Conservation (phyloP, 164 flowering plant species). For the Vitis labrusca region DNA sequence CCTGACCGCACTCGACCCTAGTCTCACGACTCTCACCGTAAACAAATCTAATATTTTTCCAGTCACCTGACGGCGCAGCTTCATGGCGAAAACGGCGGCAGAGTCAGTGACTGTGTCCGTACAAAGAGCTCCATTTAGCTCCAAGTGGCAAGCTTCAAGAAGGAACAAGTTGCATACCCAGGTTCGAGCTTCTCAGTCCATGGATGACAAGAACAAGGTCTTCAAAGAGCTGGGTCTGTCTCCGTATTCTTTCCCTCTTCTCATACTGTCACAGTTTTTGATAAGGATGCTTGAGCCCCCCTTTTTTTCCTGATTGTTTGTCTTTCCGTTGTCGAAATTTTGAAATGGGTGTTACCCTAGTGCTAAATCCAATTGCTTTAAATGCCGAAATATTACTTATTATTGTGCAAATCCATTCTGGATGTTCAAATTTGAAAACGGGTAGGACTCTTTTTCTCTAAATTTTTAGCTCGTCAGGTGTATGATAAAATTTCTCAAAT, state of each 20-base stretch:
- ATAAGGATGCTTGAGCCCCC: neutral
- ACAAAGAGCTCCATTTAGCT: conserved; percentile 11
- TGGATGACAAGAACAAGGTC: conserved; percentile 51
- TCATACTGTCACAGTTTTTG: neutral
- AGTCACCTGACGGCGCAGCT: too few species aligned
- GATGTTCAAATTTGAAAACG: neutral
- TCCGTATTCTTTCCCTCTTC: conserved; percentile 10
- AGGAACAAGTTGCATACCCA: conserved; percentile 9
- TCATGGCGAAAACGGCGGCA: conserved; percentile 28
- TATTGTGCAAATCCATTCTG: neutral
- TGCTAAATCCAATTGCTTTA: neutral
- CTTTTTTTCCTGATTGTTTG: neutral
- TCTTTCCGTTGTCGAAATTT: neutral
- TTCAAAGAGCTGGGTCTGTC: conserved; percentile 66
- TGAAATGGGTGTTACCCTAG: neutral
- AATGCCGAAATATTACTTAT: neutral
- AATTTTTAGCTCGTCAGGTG: neutral
- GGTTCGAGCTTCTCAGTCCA: conserved; percentile 59
- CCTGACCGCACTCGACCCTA: too few species aligned
- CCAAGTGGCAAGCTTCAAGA: conserved; percentile 14
- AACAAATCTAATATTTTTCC: too few species aligned
- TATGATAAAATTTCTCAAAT: too few species aligned
- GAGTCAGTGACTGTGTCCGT: conserved; percentile 14
- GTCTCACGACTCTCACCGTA: too few species aligned
- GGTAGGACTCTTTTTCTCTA: neutral